Percentiles rank a stretch among this genome's conserved stretches.
These are phyloP conservation scores for Backusella macrospora DNA, from an alignment of 192 early-diverging fungal species.

Conservation along the genomic window DNA sequence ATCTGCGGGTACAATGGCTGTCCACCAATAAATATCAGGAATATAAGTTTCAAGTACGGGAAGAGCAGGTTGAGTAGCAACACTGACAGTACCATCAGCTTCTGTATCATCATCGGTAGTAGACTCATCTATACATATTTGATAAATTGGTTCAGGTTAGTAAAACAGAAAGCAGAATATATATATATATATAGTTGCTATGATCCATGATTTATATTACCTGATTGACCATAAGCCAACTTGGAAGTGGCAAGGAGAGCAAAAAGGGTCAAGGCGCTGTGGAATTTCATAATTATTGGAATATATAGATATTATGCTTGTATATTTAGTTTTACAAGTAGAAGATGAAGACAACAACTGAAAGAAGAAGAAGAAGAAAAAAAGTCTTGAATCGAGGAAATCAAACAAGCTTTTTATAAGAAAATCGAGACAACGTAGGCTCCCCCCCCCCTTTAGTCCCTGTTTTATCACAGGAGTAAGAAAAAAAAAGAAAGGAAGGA, in stretches of 20 bases:
- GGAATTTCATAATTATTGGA: background rate
- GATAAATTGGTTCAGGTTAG: background rate
- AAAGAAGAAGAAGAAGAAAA: background rate
- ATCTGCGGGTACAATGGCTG: background rate
- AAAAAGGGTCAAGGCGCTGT: conserved; percentile 5
- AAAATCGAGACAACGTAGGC: background rate
- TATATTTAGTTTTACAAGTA: background rate
- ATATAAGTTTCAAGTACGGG: background rate
- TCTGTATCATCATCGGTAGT: background rate
- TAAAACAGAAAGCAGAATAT: no score
- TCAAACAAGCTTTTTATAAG: conserved; percentile 11
- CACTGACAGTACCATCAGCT: no score
- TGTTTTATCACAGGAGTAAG: conserved; percentile 6
- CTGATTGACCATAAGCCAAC: conserved; percentile 10
- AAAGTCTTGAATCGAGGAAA: background rate
- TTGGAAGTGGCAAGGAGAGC: conserved; percentile 6
- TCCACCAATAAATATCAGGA: conserved; percentile 23
- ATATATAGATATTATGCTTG: background rate
- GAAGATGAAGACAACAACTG: background rate
- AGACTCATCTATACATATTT: background rate
- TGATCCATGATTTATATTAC: background rate
- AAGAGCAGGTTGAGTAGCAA: background rate
- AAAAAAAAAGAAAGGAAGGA: background rate
- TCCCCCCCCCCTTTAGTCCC: conserved; percentile 1
- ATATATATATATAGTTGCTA: no score